A percentile compares a stretch with the other conserved stretches of the same genome.
phyloP scores from a whole-genome alignment of 2,329 filamentous ascomycete species.

The Grosmannia clavigera region DNA sequence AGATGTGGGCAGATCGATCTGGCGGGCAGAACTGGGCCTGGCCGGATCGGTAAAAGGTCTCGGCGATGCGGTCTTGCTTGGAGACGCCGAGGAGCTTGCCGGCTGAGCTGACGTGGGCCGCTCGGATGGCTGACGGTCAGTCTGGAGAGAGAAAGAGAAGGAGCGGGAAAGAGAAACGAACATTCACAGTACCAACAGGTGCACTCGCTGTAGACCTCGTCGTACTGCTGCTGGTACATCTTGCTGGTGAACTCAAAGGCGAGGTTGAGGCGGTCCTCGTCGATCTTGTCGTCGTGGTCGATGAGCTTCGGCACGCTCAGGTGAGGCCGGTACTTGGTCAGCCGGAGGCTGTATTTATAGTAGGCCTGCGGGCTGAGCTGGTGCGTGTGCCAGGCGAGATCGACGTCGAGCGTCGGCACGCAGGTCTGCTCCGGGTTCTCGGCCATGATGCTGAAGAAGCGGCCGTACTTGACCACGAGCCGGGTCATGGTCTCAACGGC shows the following conservation, averaged over 20 bases:
- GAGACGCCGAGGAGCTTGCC: conserved; percentile 32
- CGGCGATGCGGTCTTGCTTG: conserved; percentile 29
- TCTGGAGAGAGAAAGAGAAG: not conserved
- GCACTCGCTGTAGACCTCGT: conserved; percentile 61
- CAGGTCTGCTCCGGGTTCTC: conserved; percentile 31
- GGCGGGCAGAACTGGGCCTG: conserved; percentile 36
- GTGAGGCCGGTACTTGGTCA: conserved; percentile 16
- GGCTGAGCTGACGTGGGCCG: conserved; percentile 36
- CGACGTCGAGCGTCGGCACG: conserved; percentile 63
- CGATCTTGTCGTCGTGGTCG: conserved; percentile 76
- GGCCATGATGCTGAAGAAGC: conserved; percentile 50
- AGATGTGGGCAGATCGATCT: conserved; percentile 55
- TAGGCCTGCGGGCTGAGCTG: conserved; percentile 56
- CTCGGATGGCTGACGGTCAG: conserved; percentile 33
- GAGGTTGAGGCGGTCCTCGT: conserved; percentile 49
- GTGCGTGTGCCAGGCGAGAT: conserved; percentile 72
- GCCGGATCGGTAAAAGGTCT: conserved; percentile 36
- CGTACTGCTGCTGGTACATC: conserved; percentile 51
- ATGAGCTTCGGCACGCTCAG: conserved; percentile 40
- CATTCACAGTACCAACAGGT: conserved; percentile 77
- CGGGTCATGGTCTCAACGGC: conserved; percentile 50
- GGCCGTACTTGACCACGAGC: conserved; percentile 50
- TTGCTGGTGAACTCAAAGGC: conserved; percentile 64
- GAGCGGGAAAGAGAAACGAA: conserved; percentile 11
- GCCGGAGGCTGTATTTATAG: conserved; percentile 39